These are phyloP conservation scores for Lagenidium giganteum DNA, from an alignment of 352 stramenopile species.

Conservation along the genomic window DNA sequence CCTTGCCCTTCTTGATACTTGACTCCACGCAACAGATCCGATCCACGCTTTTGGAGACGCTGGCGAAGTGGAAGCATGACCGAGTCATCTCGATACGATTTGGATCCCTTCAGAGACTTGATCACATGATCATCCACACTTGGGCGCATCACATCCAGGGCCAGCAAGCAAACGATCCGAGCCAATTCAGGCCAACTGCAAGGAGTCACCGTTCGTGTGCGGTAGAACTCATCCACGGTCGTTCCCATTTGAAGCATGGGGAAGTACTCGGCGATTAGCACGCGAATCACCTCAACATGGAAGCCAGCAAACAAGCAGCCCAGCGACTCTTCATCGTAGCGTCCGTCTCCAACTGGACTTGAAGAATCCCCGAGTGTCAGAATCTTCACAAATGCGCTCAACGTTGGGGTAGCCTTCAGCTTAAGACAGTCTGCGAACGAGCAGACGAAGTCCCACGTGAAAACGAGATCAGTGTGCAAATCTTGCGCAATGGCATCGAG, in stretches of 20 bases:
- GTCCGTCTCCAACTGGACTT: slow-evolving; percentile 35
- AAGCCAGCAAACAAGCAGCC: slow-evolving; percentile 38
- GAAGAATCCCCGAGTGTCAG: slow-evolving; percentile 28
- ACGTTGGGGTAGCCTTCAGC: slow-evolving; percentile 38
- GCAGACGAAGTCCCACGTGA: slow-evolving; percentile 72
- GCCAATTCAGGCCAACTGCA: slow-evolving; percentile 79
- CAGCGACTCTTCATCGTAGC: slow-evolving; percentile 50
- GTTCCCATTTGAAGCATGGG: slow-evolving; percentile 64
- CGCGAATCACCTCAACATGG: slow-evolving; percentile 44
- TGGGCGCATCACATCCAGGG: slow-evolving; percentile 64
- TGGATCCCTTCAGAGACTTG: slow-evolving; percentile 70
- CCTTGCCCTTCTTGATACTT: slow-evolving; percentile 36
- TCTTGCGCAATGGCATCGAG: slow-evolving; percentile 36
- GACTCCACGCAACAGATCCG: slow-evolving; percentile 42
- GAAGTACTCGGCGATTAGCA: slow-evolving; percentile 58
- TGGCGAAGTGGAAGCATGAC: slow-evolving; percentile 51
- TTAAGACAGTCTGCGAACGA: slow-evolving; percentile 66
- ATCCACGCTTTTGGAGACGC: slow-evolving; percentile 27
- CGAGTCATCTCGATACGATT: slow-evolving; percentile 67
- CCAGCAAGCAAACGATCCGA: slow-evolving; percentile 65
- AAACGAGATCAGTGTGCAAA: slow-evolving; percentile 51
- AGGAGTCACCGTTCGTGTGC: slow-evolving; percentile 62
- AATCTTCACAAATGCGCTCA: slow-evolving; percentile 47
- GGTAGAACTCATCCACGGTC: slow-evolving; percentile 63
- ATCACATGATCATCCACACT: slow-evolving; percentile 66